Base-by-base conservation (phyloP, 768 basidiomycete species). In the Cantharellus anzutake region DNA sequence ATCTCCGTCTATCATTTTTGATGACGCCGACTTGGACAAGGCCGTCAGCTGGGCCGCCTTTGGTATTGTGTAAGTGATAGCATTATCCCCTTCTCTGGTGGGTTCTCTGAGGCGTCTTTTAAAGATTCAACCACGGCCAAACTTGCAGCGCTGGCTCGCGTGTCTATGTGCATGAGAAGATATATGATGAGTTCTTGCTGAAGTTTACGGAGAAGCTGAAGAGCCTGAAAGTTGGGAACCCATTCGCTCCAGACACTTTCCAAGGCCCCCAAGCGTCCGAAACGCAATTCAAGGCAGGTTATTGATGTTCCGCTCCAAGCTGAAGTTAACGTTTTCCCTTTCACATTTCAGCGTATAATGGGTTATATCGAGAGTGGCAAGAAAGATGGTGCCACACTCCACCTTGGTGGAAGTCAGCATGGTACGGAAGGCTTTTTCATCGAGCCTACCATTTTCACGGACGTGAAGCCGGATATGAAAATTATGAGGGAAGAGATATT, bases 181-280 rank as follows among this genome's bases (percentile, higher is more conserved):
- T 91, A 64, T 90, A 90, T 71, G 86, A 91, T 69, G 68, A 80
- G 63, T 90, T 91, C 74, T 65, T 89, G 57, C 65, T 70, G 55
- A 70, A 68, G 39, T 81, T 88, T 69, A 76, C 76, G 1, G 76
- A 70, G 37, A 74, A 77, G 68, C 73, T 81, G 55, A 70, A 72
- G 67, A 51, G 66, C 41, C 70, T 84, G 68, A 78, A 78, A 68
- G 71, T 86, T 58, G 88, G 86, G 29, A 79, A 84, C 64, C 85
- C 86, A 1, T 87, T 89, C 71, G 65, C 64, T 2, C 62, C 68
- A 0, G 76, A 73, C 4, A 76, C 76, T 41, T 76, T 78, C 68
- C 84, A 86, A 63, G 88, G 88, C 34, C 86, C 88, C 0, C 81
- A 86, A 69, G 81, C 86, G 34, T 86, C 84, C 0, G 73, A 88